Conservation (phyloP, 306 rosid genomes). For the Corylus americana region DNA sequence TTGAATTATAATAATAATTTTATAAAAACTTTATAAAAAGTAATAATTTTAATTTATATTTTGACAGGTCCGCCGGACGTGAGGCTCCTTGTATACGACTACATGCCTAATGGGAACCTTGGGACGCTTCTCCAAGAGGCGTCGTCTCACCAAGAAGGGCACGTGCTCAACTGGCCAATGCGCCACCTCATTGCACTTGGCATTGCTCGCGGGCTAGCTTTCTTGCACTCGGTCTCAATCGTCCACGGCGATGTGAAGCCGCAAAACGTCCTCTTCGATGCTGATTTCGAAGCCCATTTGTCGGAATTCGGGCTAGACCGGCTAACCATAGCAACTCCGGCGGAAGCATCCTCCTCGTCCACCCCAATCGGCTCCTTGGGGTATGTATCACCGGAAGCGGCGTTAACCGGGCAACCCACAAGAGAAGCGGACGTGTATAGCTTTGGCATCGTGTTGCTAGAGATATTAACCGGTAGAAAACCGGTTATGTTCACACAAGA, state of each 20-base stretch:
- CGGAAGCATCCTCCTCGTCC: slow-evolving; percentile 54
- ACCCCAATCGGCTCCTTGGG: slow-evolving; percentile 68
- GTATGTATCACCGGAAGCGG: slow-evolving; percentile 73
- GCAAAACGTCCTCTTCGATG: slow-evolving; percentile 75
- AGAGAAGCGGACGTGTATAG: slow-evolving; percentile 79
- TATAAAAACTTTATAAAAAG: too few species aligned
- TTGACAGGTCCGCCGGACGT: slow-evolving; percentile 43
- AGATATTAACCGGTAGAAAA: slow-evolving; percentile 75
- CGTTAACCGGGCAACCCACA: slow-evolving; percentile 55
- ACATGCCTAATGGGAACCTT: slow-evolving; percentile 88
- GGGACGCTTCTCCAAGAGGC: slow-evolving; percentile 79
- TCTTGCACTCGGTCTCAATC: slow-evolving; percentile 60
- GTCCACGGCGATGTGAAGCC: slow-evolving; percentile 84
- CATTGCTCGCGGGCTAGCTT: slow-evolving; percentile 74
- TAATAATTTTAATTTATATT: too few species aligned
- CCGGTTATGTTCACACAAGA: slow-evolving; percentile 76
- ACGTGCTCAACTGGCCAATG: slow-evolving; percentile 91
- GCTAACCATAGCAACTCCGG: slow-evolving; percentile 45
- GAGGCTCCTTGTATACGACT: slow-evolving; percentile 72
- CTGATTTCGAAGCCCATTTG: slow-evolving; percentile 86
- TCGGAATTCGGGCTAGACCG: slow-evolving; percentile 80
- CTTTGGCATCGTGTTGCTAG: slow-evolving; percentile 76
- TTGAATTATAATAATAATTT: too few species aligned
- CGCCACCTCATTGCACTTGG: slow-evolving; percentile 87
- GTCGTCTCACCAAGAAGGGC: slow-evolving; percentile 83